Conservation (phyloP, 2,329 filamentous ascomycete genomes). For the Neofusicoccum umdonicola region DNA sequence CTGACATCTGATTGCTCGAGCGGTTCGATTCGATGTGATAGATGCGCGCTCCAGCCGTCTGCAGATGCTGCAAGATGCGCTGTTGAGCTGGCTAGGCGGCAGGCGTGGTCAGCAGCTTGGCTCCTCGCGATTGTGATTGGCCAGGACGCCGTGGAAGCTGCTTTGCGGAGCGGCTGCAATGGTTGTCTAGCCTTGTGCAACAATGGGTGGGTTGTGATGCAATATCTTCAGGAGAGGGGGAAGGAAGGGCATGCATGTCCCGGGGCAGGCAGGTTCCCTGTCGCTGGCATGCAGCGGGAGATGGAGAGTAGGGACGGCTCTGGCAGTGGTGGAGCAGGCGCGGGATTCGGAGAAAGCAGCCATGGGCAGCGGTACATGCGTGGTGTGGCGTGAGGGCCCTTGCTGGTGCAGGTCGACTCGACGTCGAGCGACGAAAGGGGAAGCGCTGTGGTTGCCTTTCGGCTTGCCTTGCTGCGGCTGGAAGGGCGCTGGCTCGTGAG, state of each 20-base stretch:
- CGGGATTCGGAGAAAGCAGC: neutral
- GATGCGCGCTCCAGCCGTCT: neutral
- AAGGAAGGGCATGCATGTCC: neutral
- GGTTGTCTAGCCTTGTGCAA: neutral
- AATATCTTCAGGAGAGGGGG: conserved; percentile 13
- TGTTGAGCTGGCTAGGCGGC: neutral
- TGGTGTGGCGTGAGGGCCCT: neutral
- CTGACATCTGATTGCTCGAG: neutral
- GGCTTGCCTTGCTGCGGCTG: neutral
- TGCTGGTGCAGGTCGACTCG: neutral
- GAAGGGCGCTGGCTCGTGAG: neutral
- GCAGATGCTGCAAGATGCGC: neutral
- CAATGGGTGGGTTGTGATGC: neutral
- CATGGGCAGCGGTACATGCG: neutral
- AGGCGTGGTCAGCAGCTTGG: neutral
- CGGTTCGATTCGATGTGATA: neutral
- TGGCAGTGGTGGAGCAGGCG: neutral
- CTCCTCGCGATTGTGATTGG: neutral
- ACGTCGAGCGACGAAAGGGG: neutral
- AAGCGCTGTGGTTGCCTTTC: neutral
- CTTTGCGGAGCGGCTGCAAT: neutral
- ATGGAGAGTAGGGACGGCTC: neutral
- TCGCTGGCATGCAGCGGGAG: neutral
- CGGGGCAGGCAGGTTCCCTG: neutral
- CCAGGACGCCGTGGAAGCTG: neutral